A percentile compares a stretch with the other conserved stretches of the same genome.
These are phyloP conservation scores for Cryptococcus sp. DNA, from an alignment of 1,284 basidiomycete species.

Conservation along the genomic window DNA sequence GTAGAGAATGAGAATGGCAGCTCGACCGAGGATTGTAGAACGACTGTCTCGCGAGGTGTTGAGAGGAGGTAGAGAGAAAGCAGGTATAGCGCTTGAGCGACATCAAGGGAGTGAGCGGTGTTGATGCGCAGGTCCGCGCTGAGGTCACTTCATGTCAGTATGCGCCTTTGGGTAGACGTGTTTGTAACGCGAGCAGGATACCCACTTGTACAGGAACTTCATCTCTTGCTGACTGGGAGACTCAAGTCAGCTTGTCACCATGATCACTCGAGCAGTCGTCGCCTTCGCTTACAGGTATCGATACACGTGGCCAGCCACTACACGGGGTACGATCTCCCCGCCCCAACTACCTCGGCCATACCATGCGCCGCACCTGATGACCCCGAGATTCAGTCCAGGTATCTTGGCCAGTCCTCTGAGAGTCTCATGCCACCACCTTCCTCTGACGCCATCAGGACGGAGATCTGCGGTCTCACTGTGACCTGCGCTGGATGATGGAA, in stretches of 20 bases:
- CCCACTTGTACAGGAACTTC: conserved; percentile 70
- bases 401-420: conserved; percentile 74
- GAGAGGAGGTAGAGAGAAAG: conserved; percentile 51
- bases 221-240: conserved; percentile 67
- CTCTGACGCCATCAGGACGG: conserved; percentile 70
- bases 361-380: conserved; percentile 57
- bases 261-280: not conserved
- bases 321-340: conserved; percentile 63
- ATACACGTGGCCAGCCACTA: conserved; percentile 76
- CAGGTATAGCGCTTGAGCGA: conserved; percentile 73
- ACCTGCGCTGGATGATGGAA: conserved; percentile 48
- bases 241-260: conserved; percentile 1
- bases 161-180: no score
- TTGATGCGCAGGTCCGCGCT: conserved; percentile 73
- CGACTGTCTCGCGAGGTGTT: conserved; percentile 23
- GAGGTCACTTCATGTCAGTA: not conserved
- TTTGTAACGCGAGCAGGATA: conserved; percentile 5
- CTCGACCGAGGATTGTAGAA: conserved; percentile 63
- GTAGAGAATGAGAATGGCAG: conserved; percentile 59
- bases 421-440: conserved; percentile 89
- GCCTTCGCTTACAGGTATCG: conserved; percentile 61
- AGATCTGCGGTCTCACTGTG: conserved; percentile 66
- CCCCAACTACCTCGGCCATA: conserved; percentile 45
- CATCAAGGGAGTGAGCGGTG: conserved; percentile 76
- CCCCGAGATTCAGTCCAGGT: conserved; percentile 72